Evolutionary conservation across 2,329 filamentous ascomycete species (phyloP).

Genomic region (Chalara sp.): DNA sequence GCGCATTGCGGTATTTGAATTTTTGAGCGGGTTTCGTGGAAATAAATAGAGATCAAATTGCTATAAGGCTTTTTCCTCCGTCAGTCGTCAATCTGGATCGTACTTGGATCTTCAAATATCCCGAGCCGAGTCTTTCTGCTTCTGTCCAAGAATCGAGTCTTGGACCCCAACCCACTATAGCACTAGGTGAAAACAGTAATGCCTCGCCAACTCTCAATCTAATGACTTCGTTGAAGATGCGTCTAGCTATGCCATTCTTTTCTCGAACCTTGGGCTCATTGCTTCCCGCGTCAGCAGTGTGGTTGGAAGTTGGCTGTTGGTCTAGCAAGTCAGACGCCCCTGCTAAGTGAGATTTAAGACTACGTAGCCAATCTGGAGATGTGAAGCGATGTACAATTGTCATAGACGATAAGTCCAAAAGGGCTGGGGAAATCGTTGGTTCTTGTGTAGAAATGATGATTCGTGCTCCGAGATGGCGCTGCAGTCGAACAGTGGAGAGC

Average conservation of each 20-base stretch:
- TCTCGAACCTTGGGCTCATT: neutral
- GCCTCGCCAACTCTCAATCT: constrained; percentile 40
- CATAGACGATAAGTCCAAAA: constrained; percentile 67
- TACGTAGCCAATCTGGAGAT: constrained; percentile 50
- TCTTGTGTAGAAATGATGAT: constrained; percentile 73
- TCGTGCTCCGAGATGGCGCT: constrained; percentile 61
- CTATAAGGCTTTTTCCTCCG: constrained; percentile 35
- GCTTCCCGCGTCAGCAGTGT: too few species aligned
- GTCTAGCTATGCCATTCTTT: constrained; percentile 3
- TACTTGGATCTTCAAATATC: constrained; percentile 32
- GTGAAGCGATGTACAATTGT: constrained; percentile 70
- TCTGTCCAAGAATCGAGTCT: neutral
- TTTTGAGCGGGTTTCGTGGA: too few species aligned
- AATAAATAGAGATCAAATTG: neutral
- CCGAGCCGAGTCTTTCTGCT: constrained; percentile 20
- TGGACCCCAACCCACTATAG: constrained; percentile 35
- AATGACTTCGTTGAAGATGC: constrained; percentile 39
- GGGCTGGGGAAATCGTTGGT: constrained; percentile 59
- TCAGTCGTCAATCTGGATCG: constrained; percentile 35
- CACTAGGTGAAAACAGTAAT: constrained; percentile 40
- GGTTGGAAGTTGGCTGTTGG: constrained; percentile 19
- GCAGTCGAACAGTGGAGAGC: constrained; percentile 57
- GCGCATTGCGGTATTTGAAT: too few species aligned
- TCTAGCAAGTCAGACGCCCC: constrained; percentile 25
- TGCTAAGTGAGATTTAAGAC: constrained; percentile 39